Conservation (phyloP, 2,329 filamentous ascomycete species). For the Dactylellina haptotyla region DNA sequence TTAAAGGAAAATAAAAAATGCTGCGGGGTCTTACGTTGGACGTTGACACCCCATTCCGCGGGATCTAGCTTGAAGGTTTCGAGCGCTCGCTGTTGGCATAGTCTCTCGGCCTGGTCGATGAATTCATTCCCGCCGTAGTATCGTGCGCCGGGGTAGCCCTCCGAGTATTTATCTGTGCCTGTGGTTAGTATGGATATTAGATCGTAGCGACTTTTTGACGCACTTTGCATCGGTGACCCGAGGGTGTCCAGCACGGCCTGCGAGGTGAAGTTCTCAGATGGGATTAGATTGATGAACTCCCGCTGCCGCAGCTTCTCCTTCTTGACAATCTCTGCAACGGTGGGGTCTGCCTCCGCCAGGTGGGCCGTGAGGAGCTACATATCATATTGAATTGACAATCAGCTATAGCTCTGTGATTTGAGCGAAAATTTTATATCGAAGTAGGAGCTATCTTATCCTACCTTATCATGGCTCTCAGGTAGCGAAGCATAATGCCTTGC, state of each 20-base stretch:
- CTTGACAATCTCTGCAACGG: slow-evolving; percentile 87
- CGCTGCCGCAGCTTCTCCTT: slow-evolving; percentile 97
- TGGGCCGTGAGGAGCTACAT: slow-evolving; percentile 78
- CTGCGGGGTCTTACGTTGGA: slow-evolving; percentile 79
- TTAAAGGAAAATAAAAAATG: too few species aligned
- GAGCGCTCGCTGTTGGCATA: slow-evolving; percentile 90
- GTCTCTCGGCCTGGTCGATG: slow-evolving; percentile 87
- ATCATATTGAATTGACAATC: not conserved
- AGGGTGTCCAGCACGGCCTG: slow-evolving; percentile 90
- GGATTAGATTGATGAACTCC: slow-evolving; percentile 97
- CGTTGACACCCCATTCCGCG: slow-evolving; percentile 95
- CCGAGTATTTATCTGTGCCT: slow-evolving; percentile 81
- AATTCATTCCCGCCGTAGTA: slow-evolving; percentile 98
- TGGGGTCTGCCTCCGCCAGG: slow-evolving; percentile 84
- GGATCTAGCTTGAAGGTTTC: slow-evolving; percentile 84
- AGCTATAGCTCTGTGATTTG: not conserved
- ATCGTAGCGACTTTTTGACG: slow-evolving; percentile 58
- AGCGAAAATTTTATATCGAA: not conserved
- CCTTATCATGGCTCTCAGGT: slow-evolving; percentile 47
- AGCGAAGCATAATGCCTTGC: slow-evolving; percentile 41
- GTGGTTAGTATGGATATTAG: slow-evolving; percentile 57
- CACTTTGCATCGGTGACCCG: slow-evolving; percentile 94
- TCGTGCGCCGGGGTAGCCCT: slow-evolving; percentile 93
- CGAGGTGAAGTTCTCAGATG: slow-evolving; percentile 94
- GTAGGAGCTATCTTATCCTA: not conserved